These are phyloP conservation scores for Kernera saxatilis DNA, from an alignment of 345 rosid species.

Conservation along the genomic window DNA sequence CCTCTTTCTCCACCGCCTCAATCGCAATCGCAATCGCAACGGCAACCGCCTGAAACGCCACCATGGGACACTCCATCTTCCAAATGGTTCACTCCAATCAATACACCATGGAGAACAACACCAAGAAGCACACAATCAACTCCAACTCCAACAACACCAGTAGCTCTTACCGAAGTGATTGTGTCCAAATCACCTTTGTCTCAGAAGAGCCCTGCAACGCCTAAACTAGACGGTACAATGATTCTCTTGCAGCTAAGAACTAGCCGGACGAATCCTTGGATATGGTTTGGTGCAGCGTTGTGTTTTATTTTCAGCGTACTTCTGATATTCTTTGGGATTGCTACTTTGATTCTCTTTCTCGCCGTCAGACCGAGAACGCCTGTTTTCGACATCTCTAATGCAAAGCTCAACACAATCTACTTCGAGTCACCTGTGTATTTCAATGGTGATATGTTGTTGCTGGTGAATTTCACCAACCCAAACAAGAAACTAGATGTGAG, in stretches of 20 bases:
- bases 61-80: conserved; percentile 33
- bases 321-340: conserved; percentile 71
- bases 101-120: conserved; percentile 35
- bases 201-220: conserved; percentile 17
- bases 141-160: conserved; percentile 28
- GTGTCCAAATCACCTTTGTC: conserved; percentile 39
- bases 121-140: conserved; percentile 24
- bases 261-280: conserved; percentile 47
- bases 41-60: conserved; percentile 30
- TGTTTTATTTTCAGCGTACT: conserved; percentile 71
- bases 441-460: conserved; percentile 66
- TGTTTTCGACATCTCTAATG: conserved; percentile 61
- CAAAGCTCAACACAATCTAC: conserved; percentile 65
- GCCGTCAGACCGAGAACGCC: conserved; percentile 65
- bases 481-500: conserved; percentile 58
- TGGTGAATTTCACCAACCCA: conserved; percentile 73
- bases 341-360: conserved; percentile 63
- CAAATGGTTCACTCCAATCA: conserved; percentile 28
- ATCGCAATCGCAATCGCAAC: neutral
- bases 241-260: conserved; percentile 37
- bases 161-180: conserved; percentile 34
- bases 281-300: conserved; percentile 72
- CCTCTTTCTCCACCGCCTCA: conserved; percentile 30
- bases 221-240: conserved; percentile 19
- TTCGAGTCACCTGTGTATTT: conserved; percentile 75